Evolutionary conservation across 768 basidiomycete species (phyloP), one percentile per base, ranked within the genome.

Genomic region (Postia placenta): DNA sequence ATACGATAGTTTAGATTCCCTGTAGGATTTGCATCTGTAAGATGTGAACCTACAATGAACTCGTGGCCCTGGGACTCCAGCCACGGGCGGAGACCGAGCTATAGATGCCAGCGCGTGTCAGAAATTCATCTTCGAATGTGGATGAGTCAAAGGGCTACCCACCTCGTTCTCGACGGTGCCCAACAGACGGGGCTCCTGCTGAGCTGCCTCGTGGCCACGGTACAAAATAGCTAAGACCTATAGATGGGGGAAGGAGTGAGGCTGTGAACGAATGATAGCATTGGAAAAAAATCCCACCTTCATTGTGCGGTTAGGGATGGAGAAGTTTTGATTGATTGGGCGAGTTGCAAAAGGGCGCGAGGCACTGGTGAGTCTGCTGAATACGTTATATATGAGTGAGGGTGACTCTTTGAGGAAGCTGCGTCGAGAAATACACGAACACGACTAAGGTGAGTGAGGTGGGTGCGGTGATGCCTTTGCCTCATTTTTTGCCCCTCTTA

Each of bases 121-220:
- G 40, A 22, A 9, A 41, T 19, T 15, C 14, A 20, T 19, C 15
- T n/a, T n/a, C n/a, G n/a, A n/a, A n/a, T n/a, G n/a, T n/a, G n/a
- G n/a, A n/a, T n/a, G n/a, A n/a, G n/a, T n/a, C n/a, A n/a, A n/a
- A n/a, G n/a, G n/a, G n/a, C n/a, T n/a, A 38, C 62, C 24, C 59
- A 82, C 85, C 83, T 89, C 41, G 68, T 92, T 92, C 67, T 92
- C 85, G 49, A 80, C 74, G 19, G 89, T 88, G 45, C 89, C 89
- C 19, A 90, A 74, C 24, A 90, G 79, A 64, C 86, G 82, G 33
- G 83, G 76, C 64, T 90, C 86, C 57, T 83, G 69, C 56, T 67
- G 56, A 49, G 87, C 86, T 51, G 84, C 79, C 50, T 79, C 59
- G 59, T 72, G 75, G 60, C 87, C 87, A 53, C 75, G 72, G 69